phyloP scores from a whole-genome alignment of 805 yeast genomes.

The Yamadazyma insecticola region DNA sequence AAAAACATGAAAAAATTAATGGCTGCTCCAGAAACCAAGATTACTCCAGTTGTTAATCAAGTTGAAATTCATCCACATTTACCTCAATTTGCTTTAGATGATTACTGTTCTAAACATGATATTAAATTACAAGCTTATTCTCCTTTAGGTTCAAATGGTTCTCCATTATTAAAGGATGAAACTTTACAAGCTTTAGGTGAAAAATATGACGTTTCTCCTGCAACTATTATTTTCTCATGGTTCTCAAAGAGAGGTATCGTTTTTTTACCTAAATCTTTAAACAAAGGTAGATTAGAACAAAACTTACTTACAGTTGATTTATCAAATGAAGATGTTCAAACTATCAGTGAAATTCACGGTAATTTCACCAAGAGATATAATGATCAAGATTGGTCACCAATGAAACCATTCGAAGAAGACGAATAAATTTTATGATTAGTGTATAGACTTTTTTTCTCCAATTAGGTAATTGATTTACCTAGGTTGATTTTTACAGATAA shows the following conservation, averaged over 20 bases:
- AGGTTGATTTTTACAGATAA: no score
- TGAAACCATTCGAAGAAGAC: constrained; percentile 11
- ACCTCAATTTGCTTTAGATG: constrained; percentile 48
- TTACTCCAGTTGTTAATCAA: constrained; percentile 70
- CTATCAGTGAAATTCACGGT: constrained; percentile 21
- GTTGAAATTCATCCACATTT: constrained; percentile 58
- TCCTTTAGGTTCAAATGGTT: constrained; percentile 62
- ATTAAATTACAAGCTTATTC: constrained; percentile 63
- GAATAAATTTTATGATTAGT: no score
- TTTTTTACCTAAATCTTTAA: constrained; percentile 37
- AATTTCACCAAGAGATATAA: constrained; percentile 30
- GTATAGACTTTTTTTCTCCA: no score
- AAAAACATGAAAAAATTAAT: constrained; percentile 42
- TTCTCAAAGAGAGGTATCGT: constrained; percentile 52
- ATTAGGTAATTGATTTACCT: no score
- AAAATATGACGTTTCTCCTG: constrained; percentile 40
- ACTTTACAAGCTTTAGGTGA: constrained; percentile 41
- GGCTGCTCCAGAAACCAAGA: constrained; percentile 40
- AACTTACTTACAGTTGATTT: constrained; percentile 33
- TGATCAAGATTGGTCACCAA: constrained; percentile 28
- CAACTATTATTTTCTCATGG: constrained; percentile 56
- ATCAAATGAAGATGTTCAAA: constrained; percentile 30
- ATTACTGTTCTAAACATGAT: constrained; percentile 35
- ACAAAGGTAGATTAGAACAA: constrained; percentile 22
- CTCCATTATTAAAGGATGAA: constrained; percentile 47